Conservation (phyloP, 2,329 filamentous ascomycete genomes). For the Cladosporium sp. region DNA sequence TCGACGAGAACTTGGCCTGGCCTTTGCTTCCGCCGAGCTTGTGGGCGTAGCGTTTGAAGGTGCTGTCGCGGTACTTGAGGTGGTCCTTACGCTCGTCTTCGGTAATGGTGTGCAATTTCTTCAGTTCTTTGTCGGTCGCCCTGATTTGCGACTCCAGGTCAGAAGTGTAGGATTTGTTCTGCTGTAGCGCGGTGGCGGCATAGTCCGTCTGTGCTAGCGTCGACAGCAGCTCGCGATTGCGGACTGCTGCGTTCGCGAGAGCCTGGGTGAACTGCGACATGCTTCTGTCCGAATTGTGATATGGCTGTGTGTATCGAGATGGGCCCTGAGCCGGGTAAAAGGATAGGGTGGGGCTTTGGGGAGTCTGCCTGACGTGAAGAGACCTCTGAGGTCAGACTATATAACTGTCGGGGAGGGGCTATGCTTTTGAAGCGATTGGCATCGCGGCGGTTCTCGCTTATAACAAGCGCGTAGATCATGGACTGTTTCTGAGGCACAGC, state of each 20-base stretch:
- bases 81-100: conserved; percentile 47
- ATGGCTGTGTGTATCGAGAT: too few relatives aligned
- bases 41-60: conserved; percentile 48
- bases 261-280: conserved; percentile 6
- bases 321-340: too few relatives aligned
- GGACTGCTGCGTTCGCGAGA: conserved; percentile 16
- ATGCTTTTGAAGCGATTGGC: too few relatives aligned
- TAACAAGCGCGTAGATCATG: too few relatives aligned
- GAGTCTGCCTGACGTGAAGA: too few relatives aligned
- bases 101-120: conserved; percentile 36
- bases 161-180: conserved; percentile 41
- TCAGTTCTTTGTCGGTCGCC: conserved; percentile 34
- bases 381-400: too few relatives aligned
- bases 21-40: conserved; percentile 43
- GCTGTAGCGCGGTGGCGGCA: conserved; percentile 40
- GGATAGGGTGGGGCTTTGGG: too few relatives aligned
- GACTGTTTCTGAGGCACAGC: too few relatives aligned
- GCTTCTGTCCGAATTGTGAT: not conserved
- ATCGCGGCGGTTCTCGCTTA: too few relatives aligned
- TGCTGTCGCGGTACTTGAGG: conserved; percentile 48
- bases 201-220: conserved; percentile 47
- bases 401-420: too few relatives aligned
- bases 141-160: conserved; percentile 41
- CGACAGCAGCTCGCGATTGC: conserved; percentile 36
- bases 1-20: conserved; percentile 42